Percentiles rank a stretch among this genome's conserved stretches.
phyloP scores from a whole-genome alignment of 73 alveolate genomes.

The Uronychia binucleata region DNA sequence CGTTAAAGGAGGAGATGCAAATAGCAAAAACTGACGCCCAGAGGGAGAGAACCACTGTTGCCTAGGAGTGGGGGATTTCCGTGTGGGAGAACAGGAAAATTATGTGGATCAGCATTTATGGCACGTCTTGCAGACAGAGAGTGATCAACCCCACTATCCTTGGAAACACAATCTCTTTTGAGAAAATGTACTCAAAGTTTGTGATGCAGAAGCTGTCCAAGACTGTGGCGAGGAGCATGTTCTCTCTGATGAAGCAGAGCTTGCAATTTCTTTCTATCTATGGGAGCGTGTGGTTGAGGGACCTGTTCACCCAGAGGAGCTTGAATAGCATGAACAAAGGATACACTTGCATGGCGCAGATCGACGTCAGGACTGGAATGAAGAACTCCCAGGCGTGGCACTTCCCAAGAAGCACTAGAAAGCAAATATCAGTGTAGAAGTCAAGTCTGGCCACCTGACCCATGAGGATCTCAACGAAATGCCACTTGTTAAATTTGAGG shows the following conservation, averaged over 20 bases:
- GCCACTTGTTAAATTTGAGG: constrained; percentile 4
- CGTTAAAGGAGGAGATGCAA: constrained; percentile 11
- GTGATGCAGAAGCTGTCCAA: constrained; percentile 6
- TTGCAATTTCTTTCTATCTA: constrained; percentile 11
- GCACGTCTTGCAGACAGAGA: constrained; percentile 10
- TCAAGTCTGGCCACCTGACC: constrained; percentile 4
- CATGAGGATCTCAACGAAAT: neutral
- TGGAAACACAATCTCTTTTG: neutral
- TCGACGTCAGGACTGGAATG: neutral
- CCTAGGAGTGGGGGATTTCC: constrained; percentile 7
- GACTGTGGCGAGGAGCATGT: constrained; percentile 12
- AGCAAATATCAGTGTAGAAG: constrained; percentile 3
- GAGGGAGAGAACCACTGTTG: constrained; percentile 3
- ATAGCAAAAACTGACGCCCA: neutral
- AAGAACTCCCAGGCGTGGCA: neutral
- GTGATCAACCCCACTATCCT: constrained; percentile 8
- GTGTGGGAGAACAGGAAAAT: constrained; percentile 13
- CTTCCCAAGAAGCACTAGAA: neutral
- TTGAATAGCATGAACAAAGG: constrained; percentile 7
- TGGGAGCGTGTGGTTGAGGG: constrained; percentile 7
- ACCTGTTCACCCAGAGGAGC: neutral
- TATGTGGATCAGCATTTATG: constrained; percentile 11
- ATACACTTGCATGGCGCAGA: neutral
- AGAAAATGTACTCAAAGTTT: constrained; percentile 1
- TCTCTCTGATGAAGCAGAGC: constrained; percentile 4